These are phyloP conservation scores for Collybia mongolica DNA, from an alignment of 768 basidiomycete species.

Conservation along the genomic window DNA sequence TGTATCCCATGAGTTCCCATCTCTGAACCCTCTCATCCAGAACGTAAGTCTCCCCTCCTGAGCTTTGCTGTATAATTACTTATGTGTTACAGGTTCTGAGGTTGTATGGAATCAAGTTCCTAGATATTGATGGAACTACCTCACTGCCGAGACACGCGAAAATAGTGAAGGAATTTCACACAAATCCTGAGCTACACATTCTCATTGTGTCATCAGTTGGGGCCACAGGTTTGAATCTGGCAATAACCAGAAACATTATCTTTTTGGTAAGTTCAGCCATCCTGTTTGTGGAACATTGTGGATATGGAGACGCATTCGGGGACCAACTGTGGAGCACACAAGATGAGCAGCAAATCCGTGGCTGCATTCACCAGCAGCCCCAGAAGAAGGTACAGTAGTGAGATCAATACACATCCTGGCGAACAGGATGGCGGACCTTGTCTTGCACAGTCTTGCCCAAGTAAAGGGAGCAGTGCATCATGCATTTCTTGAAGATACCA, in stretches of 20 bases:
- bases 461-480: not conserved
- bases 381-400: conserved; percentile 8
- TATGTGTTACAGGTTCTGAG: conserved; percentile 1
- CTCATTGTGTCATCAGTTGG: conserved; percentile 23
- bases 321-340: conserved; percentile 17
- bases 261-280: conserved; percentile 17
- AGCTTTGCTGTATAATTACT: not conserved
- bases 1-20: no score
- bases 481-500: no score
- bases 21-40: no score
- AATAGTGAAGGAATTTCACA: conserved; percentile 11
- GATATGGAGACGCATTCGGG: not conserved
- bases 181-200: conserved; percentile 1
- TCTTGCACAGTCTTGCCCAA: conserved; percentile 9
- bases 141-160: conserved; percentile 8
- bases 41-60: conserved; percentile 5
- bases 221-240: conserved; percentile 19
- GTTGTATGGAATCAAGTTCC: conserved; percentile 1
- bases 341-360: conserved; percentile 13
- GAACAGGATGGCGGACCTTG: conserved; percentile 11
- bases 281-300: not conserved
- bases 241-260: conserved; percentile 17
- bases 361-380: conserved; percentile 11
- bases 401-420: conserved; percentile 10
- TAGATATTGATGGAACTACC: conserved; percentile 14